Evolutionary conservation across 495 filamentous ascomycete species (phyloP), one percentile per base, ranked within the genome.

Genomic region (Penicillium steckii): DNA sequence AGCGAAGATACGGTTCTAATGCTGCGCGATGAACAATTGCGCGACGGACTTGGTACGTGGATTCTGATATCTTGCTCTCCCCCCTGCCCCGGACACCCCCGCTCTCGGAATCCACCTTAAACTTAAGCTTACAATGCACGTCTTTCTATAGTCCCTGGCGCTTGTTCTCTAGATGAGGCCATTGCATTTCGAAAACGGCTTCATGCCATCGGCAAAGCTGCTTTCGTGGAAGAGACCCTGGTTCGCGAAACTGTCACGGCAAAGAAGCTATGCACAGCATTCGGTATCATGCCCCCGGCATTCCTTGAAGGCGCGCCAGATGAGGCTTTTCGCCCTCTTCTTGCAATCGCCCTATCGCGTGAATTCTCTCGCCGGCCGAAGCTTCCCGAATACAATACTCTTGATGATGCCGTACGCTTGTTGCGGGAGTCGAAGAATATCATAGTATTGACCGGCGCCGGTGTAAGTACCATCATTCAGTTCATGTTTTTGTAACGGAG

Each of bases 381-480:
- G 70, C 77, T 97, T 15, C 69, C 78, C 12, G 76, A 88, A 57
- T 91, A 90, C 70, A 97, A 96, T 69, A 84, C 86, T 5, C 72
- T 97, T 38, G 88, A 96, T 47, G 92, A 97, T 69, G 95, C 90
- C 3, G 90, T 93, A 7, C 65, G 76, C 8, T 74, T 98, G 13
- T 76, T 98, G 7, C 78, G 85, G 54, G 78, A 81, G 59, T 80
- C 85, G 8, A 78, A 83, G 53, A 96, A 95, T 62, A 90, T 97
- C 62, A 84, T 98, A 52, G 90, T 98, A 30, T 78, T 98, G 38
- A 97, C 94, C 6, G 94, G 94, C 53, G 94, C 94, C 19, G 94
- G 94, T 33, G 85, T 88, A 74, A 48, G 71, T 69, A 10, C 46
- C 45, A 12, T 38, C 8, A 8, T 8, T 8, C 18, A 5, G 32